A percentile compares a stretch with the other conserved stretches of the same genome.
Evolutionary conservation across 345 rosid genomes (phyloP).

Genomic region (Gossypioides kirkii): DNA sequence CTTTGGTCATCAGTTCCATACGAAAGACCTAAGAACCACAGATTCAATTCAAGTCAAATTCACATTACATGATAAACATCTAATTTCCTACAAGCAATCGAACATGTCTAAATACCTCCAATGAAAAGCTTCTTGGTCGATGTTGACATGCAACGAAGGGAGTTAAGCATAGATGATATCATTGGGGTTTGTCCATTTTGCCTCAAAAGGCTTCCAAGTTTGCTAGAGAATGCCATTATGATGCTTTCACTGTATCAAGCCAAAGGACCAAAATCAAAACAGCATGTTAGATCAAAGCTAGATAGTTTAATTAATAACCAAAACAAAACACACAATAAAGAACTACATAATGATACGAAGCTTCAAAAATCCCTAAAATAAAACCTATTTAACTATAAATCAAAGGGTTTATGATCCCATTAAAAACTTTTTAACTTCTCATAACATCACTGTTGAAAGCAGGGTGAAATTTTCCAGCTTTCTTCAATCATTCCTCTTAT

Average conservation of each 20-base stretch:
- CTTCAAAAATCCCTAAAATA: background rate
- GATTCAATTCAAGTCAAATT: background rate
- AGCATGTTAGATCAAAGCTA: background rate
- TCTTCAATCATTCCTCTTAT: conserved; percentile 29
- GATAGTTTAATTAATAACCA: background rate
- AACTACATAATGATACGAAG: background rate
- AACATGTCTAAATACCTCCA: conserved; percentile 50
- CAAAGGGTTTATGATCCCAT: background rate
- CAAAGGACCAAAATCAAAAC: background rate
- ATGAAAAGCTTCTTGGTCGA: conserved; percentile 51
- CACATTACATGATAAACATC: background rate
- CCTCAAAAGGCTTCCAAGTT: conserved; percentile 52
- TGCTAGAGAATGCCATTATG: conserved; percentile 64
- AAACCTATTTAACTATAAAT: background rate
- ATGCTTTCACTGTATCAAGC: conserved; percentile 5
- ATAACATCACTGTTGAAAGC: background rate
- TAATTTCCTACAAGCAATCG: background rate
- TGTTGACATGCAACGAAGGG: conserved; percentile 51
- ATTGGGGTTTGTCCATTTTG: conserved; percentile 40
- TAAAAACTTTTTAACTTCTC: conserved; percentile 3
- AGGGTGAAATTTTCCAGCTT: background rate
- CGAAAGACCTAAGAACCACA: conserved; percentile 34
- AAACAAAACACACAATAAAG: background rate
- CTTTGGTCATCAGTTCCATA: conserved; percentile 38
- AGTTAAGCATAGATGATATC: conserved; percentile 43